These are phyloP conservation scores for Brasilioporus rufonigricans DNA, from an alignment of 768 basidiomycete genomes.

Conservation along the genomic window DNA sequence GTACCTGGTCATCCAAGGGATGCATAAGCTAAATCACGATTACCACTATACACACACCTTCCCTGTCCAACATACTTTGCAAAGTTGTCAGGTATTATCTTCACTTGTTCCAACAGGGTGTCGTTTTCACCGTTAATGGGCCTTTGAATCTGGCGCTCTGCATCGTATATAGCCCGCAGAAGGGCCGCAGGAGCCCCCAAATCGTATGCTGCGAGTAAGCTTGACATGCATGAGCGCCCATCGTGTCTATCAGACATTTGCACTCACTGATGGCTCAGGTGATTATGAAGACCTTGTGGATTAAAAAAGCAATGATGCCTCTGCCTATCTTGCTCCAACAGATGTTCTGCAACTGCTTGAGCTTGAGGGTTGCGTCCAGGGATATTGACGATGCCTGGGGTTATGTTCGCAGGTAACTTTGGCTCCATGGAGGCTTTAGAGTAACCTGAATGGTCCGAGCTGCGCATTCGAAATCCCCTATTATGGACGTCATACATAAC, in stretches of 20 bases:
- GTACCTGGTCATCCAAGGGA: constrained; percentile 11
- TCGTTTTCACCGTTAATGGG: constrained; percentile 39
- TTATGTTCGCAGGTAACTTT: constrained; percentile 19
- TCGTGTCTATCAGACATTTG: neutral
- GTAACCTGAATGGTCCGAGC: neutral
- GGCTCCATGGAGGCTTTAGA: neutral
- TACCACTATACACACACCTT: constrained; percentile 38
- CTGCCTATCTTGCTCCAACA: constrained; percentile 48
- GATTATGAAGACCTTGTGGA: constrained; percentile 49
- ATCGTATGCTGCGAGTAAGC: constrained; percentile 56
- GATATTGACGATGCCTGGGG: constrained; percentile 43
- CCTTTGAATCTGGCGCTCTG: constrained; percentile 37
- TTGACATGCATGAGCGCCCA: constrained; percentile 17
- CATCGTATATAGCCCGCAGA: constrained; percentile 49
- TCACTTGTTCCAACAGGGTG: constrained; percentile 7
- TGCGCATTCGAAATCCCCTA: too few species aligned
- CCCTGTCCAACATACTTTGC: constrained; percentile 46
- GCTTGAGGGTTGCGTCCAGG: constrained; percentile 46
- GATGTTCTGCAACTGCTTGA: constrained; percentile 40
- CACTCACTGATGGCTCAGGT: constrained; percentile 57
- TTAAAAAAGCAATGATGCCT: constrained; percentile 51
- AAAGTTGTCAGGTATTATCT: constrained; percentile 47
- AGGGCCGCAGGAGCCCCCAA: constrained; percentile 46
- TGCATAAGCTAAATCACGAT: constrained; percentile 31
- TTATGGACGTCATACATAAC: neutral